These are phyloP conservation scores for Solanum appendiculatum DNA, from an alignment of 257 asterid species.

Conservation along the genomic window DNA sequence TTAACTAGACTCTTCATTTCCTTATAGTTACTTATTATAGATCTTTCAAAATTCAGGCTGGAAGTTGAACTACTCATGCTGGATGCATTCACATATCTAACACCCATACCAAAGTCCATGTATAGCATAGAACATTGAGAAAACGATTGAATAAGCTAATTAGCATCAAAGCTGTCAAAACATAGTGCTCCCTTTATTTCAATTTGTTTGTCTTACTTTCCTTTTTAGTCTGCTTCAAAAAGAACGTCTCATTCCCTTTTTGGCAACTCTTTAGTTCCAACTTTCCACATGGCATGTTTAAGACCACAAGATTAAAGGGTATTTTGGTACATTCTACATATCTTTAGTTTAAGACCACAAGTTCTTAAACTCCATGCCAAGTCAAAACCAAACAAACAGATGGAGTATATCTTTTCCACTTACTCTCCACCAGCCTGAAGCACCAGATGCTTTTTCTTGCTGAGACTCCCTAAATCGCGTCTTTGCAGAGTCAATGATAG, in stretches of 20 bases:
- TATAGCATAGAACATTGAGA: not conserved
- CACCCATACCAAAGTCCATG: not conserved
- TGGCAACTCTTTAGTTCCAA: not conserved
- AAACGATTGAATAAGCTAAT: not conserved
- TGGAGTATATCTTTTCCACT: conserved; percentile 19
- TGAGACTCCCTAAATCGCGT: conserved; percentile 79
- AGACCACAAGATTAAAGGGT: not conserved
- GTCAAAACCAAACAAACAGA: not conserved
- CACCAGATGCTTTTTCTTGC: conserved; percentile 60
- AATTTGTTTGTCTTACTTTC: not conserved
- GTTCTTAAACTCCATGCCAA: not conserved
- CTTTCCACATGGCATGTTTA: not conserved
- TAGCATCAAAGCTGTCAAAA: not conserved
- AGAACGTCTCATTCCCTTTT: not conserved
- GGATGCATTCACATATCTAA: not conserved
- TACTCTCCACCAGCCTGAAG: conserved; percentile 92
- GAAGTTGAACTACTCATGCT: not conserved
- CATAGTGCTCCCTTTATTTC: not conserved
- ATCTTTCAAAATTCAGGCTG: not conserved
- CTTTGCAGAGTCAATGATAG: conserved; percentile 71
- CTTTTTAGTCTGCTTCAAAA: not conserved
- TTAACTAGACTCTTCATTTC: not conserved
- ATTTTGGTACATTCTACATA: not conserved
- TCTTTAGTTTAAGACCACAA: not conserved
- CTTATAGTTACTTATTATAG: not conserved